A percentile compares a stretch with the other conserved stretches of the same genome.
Evolutionary conservation across 2,329 filamentous ascomycete genomes (phyloP).

Genomic region (Clathrospora elynae): DNA sequence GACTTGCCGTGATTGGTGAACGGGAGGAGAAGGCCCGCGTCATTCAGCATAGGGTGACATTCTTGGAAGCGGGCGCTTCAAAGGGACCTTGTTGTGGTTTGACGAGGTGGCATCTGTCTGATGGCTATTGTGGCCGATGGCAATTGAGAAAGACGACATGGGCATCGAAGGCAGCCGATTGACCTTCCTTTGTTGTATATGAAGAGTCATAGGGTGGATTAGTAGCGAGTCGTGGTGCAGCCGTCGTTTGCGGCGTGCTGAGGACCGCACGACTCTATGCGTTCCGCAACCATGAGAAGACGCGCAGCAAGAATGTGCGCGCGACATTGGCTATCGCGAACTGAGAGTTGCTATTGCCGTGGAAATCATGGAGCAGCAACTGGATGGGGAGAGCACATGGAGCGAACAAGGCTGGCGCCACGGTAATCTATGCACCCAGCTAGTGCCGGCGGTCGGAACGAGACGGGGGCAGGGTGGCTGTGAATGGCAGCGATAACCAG

Average conservation of each 20-base stretch:
- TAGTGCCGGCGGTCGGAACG: slow-evolving; percentile 17
- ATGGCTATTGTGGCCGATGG: slow-evolving; percentile 11
- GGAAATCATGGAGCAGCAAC: not conserved
- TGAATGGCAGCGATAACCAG: slow-evolving; percentile 14
- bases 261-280: slow-evolving; percentile 5
- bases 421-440: slow-evolving; percentile 17
- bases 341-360: too few species aligned
- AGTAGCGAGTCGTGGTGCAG: slow-evolving; percentile 18
- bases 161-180: slow-evolving; percentile 8
- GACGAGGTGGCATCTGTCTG: slow-evolving; percentile 3
- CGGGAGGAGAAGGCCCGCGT: slow-evolving; percentile 17
- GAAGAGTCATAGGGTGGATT: slow-evolving; percentile 27
- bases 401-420: slow-evolving; percentile 12
- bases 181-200: slow-evolving; percentile 24
- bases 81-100: slow-evolving; percentile 1
- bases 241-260: slow-evolving; percentile 25
- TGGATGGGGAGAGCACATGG: too few species aligned
- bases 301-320: not conserved
- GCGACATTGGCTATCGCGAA: not conserved
- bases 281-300: not conserved
- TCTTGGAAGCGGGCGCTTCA: slow-evolving; percentile 7
- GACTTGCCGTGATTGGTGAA: slow-evolving; percentile 20
- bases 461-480: slow-evolving; percentile 12
- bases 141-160: slow-evolving; percentile 6
- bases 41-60: slow-evolving; percentile 19